phyloP scores from a whole-genome alignment of 129 eudicot species.

The Ambrosia trifida region DNA sequence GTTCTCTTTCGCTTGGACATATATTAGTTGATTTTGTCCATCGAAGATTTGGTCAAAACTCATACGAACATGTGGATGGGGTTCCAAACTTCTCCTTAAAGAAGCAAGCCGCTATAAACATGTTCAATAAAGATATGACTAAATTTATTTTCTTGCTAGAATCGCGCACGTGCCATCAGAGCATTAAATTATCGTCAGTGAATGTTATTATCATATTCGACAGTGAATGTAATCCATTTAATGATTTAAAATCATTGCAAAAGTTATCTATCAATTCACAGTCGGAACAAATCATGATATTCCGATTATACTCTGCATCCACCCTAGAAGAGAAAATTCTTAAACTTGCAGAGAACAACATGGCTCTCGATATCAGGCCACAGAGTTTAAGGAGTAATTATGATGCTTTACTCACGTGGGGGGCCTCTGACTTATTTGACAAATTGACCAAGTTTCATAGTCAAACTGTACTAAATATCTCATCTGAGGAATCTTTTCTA shows the following conservation, averaged over 20 bases:
- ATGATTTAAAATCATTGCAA: slow-evolving; percentile 66
- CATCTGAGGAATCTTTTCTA: slow-evolving; percentile 39
- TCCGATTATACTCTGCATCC: slow-evolving; percentile 63
- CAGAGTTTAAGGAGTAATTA: slow-evolving; percentile 43
- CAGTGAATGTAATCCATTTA: slow-evolving; percentile 69
- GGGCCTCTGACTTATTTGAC: slow-evolving; percentile 58
- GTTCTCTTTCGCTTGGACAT: slow-evolving; percentile 36
- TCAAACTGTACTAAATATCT: slow-evolving; percentile 24
- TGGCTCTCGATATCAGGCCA: slow-evolving; percentile 38
- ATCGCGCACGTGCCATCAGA: slow-evolving; percentile 50
- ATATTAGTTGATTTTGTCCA: slow-evolving; percentile 60
- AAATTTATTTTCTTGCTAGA: slow-evolving; percentile 64
- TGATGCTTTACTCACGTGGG: slow-evolving; percentile 69
- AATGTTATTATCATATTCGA: slow-evolving; percentile 64
- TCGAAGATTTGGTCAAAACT: slow-evolving; percentile 59
- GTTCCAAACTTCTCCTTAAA: slow-evolving; percentile 27
- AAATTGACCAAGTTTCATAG: slow-evolving; percentile 56
- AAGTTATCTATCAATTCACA: slow-evolving; percentile 60
- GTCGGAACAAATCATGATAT: slow-evolving; percentile 55
- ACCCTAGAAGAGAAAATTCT: slow-evolving; percentile 79
- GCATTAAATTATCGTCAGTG: slow-evolving; percentile 58
- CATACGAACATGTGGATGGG: slow-evolving; percentile 65
- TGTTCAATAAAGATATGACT: slow-evolving; percentile 56
- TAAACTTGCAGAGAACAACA: slow-evolving; percentile 48
- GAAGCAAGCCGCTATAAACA: slow-evolving; percentile 59